Evolutionary conservation across 495 filamentous ascomycete genomes (phyloP).

Genomic region (Xylaria acuta): DNA sequence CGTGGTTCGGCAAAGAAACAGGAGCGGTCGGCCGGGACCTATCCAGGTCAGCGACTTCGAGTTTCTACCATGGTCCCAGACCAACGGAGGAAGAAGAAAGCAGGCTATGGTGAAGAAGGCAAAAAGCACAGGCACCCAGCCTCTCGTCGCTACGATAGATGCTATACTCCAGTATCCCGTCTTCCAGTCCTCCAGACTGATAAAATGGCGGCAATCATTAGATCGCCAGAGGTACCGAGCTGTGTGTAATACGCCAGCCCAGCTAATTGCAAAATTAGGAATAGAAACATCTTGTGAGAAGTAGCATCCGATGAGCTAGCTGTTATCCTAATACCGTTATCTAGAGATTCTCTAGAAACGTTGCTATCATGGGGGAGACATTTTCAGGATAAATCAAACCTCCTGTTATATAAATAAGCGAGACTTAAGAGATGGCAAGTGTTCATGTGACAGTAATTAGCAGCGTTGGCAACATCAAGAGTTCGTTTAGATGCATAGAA

Average conservation of each 20-base stretch:
- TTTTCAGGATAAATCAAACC: too few relatives aligned
- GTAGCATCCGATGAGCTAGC: too few relatives aligned
- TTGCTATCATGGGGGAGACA: not conserved
- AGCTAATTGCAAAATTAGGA: not conserved
- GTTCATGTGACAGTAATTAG: not conserved
- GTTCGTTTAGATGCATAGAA: not conserved
- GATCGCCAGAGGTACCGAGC: not conserved
- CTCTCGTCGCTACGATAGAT: not conserved
- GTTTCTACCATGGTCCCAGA: constrained; percentile 8
- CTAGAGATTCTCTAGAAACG: not conserved
- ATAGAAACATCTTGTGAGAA: not conserved
- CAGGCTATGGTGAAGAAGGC: not conserved
- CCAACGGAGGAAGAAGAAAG: not conserved
- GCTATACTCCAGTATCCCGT: not conserved
- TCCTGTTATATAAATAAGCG: not conserved
- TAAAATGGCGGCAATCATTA: not conserved
- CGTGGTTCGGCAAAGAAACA: constrained; percentile 67
- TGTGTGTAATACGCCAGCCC: not conserved
- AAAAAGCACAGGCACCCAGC: not conserved
- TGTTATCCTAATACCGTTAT: not conserved
- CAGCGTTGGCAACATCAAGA: not conserved
- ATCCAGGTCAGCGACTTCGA: constrained; percentile 22
- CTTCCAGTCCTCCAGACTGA: constrained; percentile 16
- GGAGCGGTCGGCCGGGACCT: constrained; percentile 42
- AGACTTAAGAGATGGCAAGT: not conserved